These are phyloP conservation scores for Aspergillus calidoustus DNA, from an alignment of 2,329 filamentous ascomycete species.

Conservation along the genomic window DNA sequence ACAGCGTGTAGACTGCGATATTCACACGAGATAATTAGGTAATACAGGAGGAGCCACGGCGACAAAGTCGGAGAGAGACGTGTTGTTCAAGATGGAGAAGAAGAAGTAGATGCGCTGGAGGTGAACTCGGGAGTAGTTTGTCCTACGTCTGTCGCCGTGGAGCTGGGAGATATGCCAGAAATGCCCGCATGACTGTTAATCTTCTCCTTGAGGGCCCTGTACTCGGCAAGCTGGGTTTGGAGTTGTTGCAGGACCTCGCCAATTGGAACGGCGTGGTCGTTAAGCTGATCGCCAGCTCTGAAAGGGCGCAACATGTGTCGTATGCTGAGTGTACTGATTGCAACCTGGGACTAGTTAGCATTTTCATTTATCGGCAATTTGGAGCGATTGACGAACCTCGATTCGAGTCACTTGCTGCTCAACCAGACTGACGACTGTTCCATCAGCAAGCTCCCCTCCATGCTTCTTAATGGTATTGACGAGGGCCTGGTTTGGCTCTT, in stretches of 20 bases:
- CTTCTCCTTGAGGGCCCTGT: slow-evolving; percentile 46
- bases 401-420: slow-evolving; percentile 95
- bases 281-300: slow-evolving; percentile 63
- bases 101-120: slow-evolving; percentile 31
- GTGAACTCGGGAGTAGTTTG: slow-evolving; percentile 25
- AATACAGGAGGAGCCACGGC: slow-evolving; percentile 4
- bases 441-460: slow-evolving; percentile 85
- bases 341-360: slow-evolving; percentile 62
- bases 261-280: slow-evolving; percentile 80
- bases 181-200: slow-evolving; percentile 35
- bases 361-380: background rate
- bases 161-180: slow-evolving; percentile 24
- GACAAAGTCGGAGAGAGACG: background rate
- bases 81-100: slow-evolving; percentile 33
- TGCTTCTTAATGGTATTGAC: slow-evolving; percentile 73
- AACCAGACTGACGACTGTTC: slow-evolving; percentile 84
- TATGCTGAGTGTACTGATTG: slow-evolving; percentile 76
- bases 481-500: slow-evolving; percentile 80
- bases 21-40: slow-evolving; percentile 11
- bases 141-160: slow-evolving; percentile 17
- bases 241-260: slow-evolving; percentile 59
- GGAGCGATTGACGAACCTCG: slow-evolving; percentile 69
- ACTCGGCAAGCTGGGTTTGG: slow-evolving; percentile 47
- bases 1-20: slow-evolving; percentile 6
- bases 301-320: slow-evolving; percentile 78